These are phyloP conservation scores for Cucurbita pepo DNA, from an alignment of 306 rosid genomes.

Conservation along the genomic window DNA sequence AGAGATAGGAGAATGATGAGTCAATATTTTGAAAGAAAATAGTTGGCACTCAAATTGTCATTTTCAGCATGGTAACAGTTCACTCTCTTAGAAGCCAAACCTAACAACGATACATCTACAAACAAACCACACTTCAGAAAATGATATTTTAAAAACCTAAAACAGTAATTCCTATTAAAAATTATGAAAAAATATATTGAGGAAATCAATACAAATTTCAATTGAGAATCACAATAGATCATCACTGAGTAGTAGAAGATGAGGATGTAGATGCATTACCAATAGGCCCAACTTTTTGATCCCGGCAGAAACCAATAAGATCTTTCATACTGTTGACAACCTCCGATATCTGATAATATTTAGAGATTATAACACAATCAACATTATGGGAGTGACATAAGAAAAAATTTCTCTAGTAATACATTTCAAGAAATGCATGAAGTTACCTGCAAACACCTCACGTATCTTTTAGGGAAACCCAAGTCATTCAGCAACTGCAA, in stretches of 20 bases:
- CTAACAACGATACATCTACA: too few species aligned
- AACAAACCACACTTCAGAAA: too few species aligned
- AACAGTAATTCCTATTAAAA: too few species aligned
- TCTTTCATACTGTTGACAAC: constrained; percentile 97
- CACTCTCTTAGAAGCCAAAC: too few species aligned
- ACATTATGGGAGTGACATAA: neutral
- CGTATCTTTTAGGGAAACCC: constrained; percentile 94
- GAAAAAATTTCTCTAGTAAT: neutral
- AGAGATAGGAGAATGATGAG: too few species aligned
- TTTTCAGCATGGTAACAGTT: too few species aligned
- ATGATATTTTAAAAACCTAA: too few species aligned
- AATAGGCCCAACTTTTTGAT: constrained; percentile 54
- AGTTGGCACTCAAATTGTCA: too few species aligned
- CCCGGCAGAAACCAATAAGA: constrained; percentile 66
- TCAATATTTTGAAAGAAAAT: too few species aligned
- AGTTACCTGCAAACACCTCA: constrained; percentile 91
- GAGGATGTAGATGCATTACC: constrained; percentile 29
- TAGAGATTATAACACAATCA: neutral
- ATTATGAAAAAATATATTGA: too few species aligned
- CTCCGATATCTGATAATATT: constrained; percentile 68
- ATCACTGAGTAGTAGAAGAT: neutral
- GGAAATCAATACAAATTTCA: too few species aligned
- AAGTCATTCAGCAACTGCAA: constrained; percentile 79
- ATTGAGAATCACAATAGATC: neutral
- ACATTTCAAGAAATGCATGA: too few species aligned